phyloP scores from a whole-genome alignment of 2,329 filamentous ascomycete genomes.

The Cladosporium halotolerans region DNA sequence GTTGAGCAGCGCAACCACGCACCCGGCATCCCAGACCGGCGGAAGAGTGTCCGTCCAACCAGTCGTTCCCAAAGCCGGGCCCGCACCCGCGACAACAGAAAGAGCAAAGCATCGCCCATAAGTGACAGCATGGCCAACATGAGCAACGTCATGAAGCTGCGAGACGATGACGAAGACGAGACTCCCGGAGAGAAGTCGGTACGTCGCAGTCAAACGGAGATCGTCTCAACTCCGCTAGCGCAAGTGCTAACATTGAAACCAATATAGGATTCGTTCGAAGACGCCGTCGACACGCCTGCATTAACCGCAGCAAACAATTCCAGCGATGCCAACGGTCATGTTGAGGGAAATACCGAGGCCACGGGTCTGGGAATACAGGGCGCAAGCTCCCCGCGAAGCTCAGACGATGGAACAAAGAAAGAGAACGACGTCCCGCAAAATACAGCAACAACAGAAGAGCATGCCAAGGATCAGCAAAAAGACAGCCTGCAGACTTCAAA shows the following conservation, averaged over 20 bases:
- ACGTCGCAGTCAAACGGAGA: neutral
- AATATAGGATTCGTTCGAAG: conserved; percentile 66
- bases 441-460: neutral
- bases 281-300: conserved; percentile 59
- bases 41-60: conserved; percentile 18
- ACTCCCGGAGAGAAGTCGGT: conserved; percentile 11
- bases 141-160: conserved; percentile 22
- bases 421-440: neutral
- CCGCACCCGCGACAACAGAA: neutral
- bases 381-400: conserved; percentile 31
- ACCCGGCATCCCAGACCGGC: conserved; percentile 25
- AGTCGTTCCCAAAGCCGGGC: conserved; percentile 7
- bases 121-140: conserved; percentile 19
- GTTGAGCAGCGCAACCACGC: conserved; percentile 19
- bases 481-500: neutral
- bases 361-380: conserved; percentile 13
- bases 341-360: conserved; percentile 19
- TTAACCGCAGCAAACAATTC: conserved; percentile 15
- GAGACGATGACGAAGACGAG: conserved; percentile 21
- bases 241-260: conserved; percentile 1
- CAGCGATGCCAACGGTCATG: conserved; percentile 22
- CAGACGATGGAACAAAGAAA: conserved; percentile 24
- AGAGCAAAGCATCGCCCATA: conserved; percentile 14
- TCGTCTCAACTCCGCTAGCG: neutral
- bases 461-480: conserved; percentile 1